Percentiles rank a stretch among this genome's conserved stretches.
These are phyloP conservation scores for Oryza punctata DNA, from an alignment of 176 grass and related monocot species.

Conservation along the genomic window DNA sequence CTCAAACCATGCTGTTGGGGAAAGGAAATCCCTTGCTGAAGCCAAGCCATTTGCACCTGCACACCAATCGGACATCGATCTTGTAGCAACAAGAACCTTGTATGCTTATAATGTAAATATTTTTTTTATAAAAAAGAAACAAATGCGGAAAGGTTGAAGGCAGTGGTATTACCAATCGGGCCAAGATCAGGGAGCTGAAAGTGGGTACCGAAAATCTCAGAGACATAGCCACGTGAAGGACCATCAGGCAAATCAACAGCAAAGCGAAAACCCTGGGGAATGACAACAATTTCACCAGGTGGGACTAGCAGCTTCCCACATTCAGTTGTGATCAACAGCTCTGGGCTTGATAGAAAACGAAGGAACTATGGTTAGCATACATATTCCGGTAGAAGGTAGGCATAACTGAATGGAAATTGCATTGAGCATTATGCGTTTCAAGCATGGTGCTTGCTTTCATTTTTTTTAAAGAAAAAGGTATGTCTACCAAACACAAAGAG, in stretches of 20 bases:
- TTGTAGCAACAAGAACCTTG: background rate
- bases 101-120: rapidly evolving
- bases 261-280: constrained; percentile 93
- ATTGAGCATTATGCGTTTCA: background rate
- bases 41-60: constrained; percentile 93
- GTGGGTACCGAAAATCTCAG: constrained; percentile 88
- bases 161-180: constrained; percentile 77
- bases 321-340: constrained; percentile 84
- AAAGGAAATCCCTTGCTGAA: constrained; percentile 81
- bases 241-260: constrained; percentile 71
- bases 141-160: background rate
- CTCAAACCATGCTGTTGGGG: constrained; percentile 86
- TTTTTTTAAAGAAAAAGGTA: background rate
- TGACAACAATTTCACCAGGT: constrained; percentile 86
- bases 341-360: constrained; percentile 67
- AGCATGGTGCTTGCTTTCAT: background rate
- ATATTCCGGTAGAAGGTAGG: background rate
- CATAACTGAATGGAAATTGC: background rate
- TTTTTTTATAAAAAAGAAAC: background rate
- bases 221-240: constrained; percentile 81
- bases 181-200: constrained; percentile 96
- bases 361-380: constrained; percentile 12
- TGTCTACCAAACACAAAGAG: background rate
- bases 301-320: constrained; percentile 74
- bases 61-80: background rate